phyloP scores from a whole-genome alignment of 1,139 yeast species.

The Hyphopichia khmerensis region DNA sequence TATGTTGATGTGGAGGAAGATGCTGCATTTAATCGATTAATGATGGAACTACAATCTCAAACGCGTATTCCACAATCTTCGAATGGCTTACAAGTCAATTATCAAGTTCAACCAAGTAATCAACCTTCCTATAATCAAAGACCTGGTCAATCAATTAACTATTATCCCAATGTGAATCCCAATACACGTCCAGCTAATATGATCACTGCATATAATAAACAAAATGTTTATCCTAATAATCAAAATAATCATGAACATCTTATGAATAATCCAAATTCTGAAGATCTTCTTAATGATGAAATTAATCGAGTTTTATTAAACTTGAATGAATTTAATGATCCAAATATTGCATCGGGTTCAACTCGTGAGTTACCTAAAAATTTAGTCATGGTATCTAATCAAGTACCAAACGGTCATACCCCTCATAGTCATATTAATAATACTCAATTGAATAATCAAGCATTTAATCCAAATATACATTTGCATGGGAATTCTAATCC shows the following conservation, averaged over 20 bases:
- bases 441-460: background rate
- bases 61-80: background rate
- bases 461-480: background rate
- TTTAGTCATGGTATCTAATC: background rate
- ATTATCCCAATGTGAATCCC: background rate
- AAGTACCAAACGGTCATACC: background rate
- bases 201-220: background rate
- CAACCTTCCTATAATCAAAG: background rate
- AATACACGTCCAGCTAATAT: too few relatives aligned
- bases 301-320: constrained; percentile 19
- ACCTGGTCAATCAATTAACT: background rate
- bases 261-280: background rate
- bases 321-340: constrained; percentile 15
- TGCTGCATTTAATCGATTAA: background rate
- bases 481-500: background rate
- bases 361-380: background rate
- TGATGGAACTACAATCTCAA: background rate
- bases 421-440: background rate
- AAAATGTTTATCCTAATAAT: background rate
- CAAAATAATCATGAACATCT: background rate
- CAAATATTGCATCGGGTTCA: background rate
- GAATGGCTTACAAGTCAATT: background rate
- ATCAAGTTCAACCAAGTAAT: background rate
- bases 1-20: background rate
- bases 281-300: constrained; percentile 16